Percentiles rank a stretch among this genome's conserved stretches.
These are phyloP conservation scores for Acacia crassicarpa DNA, from an alignment of 306 rosid genomes.

Conservation along the genomic window DNA sequence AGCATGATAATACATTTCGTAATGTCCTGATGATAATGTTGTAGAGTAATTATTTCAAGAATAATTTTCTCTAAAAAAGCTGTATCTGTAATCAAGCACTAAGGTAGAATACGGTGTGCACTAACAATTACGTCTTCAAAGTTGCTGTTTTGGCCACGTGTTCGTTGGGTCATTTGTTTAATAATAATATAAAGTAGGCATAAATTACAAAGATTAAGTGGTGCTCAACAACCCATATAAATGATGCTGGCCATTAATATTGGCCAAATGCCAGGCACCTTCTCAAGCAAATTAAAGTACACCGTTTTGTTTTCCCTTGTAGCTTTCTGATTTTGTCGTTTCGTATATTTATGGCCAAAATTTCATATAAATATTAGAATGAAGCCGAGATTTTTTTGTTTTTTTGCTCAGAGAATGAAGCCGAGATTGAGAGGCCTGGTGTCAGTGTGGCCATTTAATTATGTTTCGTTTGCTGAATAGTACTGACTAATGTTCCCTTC, in stretches of 20 bases:
- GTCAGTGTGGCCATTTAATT: not conserved
- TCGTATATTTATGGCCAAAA: not conserved
- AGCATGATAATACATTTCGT: not conserved
- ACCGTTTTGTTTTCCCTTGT: not conserved
- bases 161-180: not conserved
- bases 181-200: not conserved
- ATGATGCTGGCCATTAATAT: not conserved
- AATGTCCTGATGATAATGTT: not conserved
- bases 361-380: not conserved
- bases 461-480: not conserved
- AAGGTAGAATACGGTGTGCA: not conserved
- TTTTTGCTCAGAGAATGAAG: too few relatives aligned
- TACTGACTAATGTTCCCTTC: not conserved
- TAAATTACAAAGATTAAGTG: not conserved
- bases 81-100: not conserved
- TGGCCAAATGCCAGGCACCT: not conserved
- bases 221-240: not conserved
- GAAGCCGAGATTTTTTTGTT: not conserved
- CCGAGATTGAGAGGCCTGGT: not conserved
- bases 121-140: not conserved
- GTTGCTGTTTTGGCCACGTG: not conserved
- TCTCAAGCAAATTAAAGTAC: not conserved
- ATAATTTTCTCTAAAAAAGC: not conserved
- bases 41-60: not conserved
- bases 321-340: not conserved